phyloP scores from a whole-genome alignment of 2,329 filamentous ascomycete species.

The Spiromastix sp. region DNA sequence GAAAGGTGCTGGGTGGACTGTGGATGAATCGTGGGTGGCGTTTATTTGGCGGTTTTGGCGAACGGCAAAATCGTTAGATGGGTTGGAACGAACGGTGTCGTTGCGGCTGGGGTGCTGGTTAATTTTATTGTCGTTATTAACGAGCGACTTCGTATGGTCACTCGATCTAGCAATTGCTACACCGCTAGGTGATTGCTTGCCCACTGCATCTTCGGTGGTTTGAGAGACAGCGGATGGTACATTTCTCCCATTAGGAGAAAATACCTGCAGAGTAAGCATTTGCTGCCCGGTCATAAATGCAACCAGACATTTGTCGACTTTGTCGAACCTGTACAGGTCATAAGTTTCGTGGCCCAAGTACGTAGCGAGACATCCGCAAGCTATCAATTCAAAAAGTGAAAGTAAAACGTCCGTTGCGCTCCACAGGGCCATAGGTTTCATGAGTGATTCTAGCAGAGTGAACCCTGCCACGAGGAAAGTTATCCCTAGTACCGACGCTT shows the following conservation, averaged over 20 bases:
- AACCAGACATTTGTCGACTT: slow-evolving; percentile 28
- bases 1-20: slow-evolving; percentile 6
- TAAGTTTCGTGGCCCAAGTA: slow-evolving; percentile 22
- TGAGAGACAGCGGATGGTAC: too few species aligned
- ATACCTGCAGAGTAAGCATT: slow-evolving; percentile 20
- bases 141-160: too few species aligned
- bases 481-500: slow-evolving; percentile 27
- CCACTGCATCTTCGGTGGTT: too few species aligned
- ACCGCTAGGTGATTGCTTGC: too few species aligned
- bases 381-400: slow-evolving; percentile 27
- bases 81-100: too few species aligned
- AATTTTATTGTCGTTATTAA: too few species aligned
- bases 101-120: too few species aligned
- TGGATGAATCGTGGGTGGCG: slow-evolving; percentile 3
- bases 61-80: slow-evolving; percentile 2
- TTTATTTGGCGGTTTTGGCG: background rate
- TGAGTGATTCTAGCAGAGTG: slow-evolving; percentile 27
- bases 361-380: slow-evolving; percentile 27
- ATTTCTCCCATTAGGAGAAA: too few species aligned
- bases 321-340: slow-evolving; percentile 26
- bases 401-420: slow-evolving; percentile 30
- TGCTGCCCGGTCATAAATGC: slow-evolving; percentile 31
- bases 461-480: slow-evolving; percentile 31
- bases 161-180: too few species aligned
- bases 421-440: slow-evolving; percentile 27